These are phyloP conservation scores for Solanum tacnaense DNA, from an alignment of 257 asterid genomes.

Conservation along the genomic window DNA sequence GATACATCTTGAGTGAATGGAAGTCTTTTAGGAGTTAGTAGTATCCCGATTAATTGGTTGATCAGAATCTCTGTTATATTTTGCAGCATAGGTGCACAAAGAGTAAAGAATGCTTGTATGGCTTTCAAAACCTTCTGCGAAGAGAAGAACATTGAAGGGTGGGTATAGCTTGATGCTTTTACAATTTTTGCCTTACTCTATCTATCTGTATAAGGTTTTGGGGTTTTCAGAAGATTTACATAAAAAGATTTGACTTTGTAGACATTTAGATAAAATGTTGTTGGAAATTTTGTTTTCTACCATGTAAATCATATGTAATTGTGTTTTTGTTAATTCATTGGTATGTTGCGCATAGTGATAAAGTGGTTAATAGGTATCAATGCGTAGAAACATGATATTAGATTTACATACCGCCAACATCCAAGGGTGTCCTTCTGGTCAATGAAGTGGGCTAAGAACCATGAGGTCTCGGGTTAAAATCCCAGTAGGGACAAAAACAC, in stretches of 20 bases:
- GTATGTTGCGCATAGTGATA: neutral
- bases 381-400: neutral
- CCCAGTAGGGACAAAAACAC: neutral
- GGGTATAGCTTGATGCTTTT: constrained; percentile 1
- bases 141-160: constrained; percentile 22
- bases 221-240: neutral
- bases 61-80: neutral
- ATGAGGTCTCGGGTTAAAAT: neutral
- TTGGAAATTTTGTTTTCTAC: neutral
- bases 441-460: neutral
- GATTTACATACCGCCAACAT: neutral
- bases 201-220: neutral
- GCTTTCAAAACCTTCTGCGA: constrained; percentile 20
- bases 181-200: neutral
- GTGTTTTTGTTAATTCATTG: neutral
- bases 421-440: neutral
- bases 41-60: neutral
- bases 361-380: neutral
- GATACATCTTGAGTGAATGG: neutral
- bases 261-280: neutral
- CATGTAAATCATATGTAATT: neutral
- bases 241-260: neutral
- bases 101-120: constrained; percentile 54
- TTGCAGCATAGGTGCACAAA: constrained; percentile 59
- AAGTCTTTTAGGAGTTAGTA: neutral